Conservation (phyloP, 192 early-diverging fungal genomes). For the Kickxella alabastrina region DNA sequence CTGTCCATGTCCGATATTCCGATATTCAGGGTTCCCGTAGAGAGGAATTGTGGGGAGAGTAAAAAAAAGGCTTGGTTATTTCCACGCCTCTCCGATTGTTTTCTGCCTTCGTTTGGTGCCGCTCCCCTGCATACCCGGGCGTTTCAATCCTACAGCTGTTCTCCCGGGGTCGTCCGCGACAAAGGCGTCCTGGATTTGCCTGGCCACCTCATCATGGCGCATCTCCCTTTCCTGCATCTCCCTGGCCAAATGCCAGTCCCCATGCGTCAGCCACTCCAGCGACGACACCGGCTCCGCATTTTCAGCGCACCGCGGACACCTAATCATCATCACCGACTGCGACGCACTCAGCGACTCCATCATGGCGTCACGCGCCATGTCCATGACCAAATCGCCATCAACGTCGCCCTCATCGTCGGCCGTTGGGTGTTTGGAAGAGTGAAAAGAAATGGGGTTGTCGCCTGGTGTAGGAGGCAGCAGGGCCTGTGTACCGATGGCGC, state of each 20-base stretch:
- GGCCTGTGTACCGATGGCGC: constrained; percentile 13
- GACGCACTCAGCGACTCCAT: constrained; percentile 45
- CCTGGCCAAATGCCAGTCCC: constrained; percentile 50
- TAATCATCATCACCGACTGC: constrained; percentile 43
- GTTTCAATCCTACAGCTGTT: too few relatives aligned
- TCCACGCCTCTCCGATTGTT: constrained; percentile 45
- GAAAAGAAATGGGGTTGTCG: constrained; percentile 1
- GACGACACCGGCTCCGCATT: constrained; percentile 20
- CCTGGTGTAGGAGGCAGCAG: neutral
- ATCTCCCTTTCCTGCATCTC: constrained; percentile 45
- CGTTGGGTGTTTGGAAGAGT: too few relatives aligned
- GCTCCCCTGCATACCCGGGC: neutral
- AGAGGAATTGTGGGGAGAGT: too few relatives aligned
- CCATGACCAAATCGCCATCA: constrained; percentile 25
- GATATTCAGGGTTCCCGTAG: too few relatives aligned
- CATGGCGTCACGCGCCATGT: constrained; percentile 40
- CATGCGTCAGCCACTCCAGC: constrained; percentile 42
- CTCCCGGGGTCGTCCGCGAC: too few relatives aligned
- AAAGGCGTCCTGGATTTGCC: constrained; percentile 31
- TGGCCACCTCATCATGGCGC: constrained; percentile 25
- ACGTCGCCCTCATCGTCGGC: neutral
- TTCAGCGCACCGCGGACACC: constrained; percentile 35
- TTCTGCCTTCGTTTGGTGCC: too few relatives aligned
- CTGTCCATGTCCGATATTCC: too few relatives aligned
- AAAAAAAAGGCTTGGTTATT: too few relatives aligned